A percentile compares a stretch with the other conserved stretches of the same genome.
phyloP scores from a whole-genome alignment of 2,329 filamentous ascomycete genomes.

The Cytospora piceicola region DNA sequence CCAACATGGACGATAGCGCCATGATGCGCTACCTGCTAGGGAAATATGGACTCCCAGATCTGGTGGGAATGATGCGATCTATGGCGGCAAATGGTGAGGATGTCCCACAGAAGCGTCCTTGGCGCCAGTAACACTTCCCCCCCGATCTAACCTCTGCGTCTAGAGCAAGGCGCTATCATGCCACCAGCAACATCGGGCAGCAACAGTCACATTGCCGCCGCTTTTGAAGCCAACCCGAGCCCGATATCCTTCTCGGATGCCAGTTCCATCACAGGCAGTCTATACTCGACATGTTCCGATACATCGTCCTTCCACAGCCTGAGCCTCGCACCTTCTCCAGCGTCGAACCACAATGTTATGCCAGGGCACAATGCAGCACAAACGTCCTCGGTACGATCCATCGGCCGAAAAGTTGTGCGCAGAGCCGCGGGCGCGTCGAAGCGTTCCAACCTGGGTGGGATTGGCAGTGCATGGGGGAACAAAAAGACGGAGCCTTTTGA shows the following conservation, averaged over 20 bases:
- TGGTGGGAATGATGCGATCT: conserved; percentile 30
- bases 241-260: conserved; percentile 43
- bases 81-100: conserved; percentile 30
- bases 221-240: conserved; percentile 30
- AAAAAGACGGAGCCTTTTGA: conserved; percentile 33
- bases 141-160: conserved; percentile 11
- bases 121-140: conserved; percentile 1
- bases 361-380: conserved; percentile 26
- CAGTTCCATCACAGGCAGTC: conserved; percentile 45
- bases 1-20: conserved; percentile 29
- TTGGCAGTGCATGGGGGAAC: conserved; percentile 29
- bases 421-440: conserved; percentile 30
- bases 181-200: conserved; percentile 28
- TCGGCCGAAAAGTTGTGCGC: conserved; percentile 29
- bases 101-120: conserved; percentile 9
- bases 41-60: conserved; percentile 30
- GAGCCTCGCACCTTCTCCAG: conserved; percentile 29
- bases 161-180: conserved; percentile 27
- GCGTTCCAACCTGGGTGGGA: conserved; percentile 29
- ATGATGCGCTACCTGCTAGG: conserved; percentile 31
- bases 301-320: conserved; percentile 31
- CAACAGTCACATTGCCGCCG: conserved; percentile 27
- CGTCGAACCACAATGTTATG: conserved; percentile 34
- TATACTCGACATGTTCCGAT: conserved; percentile 42
- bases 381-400: conserved; percentile 28